Evolutionary conservation across 2,329 filamentous ascomycete species (phyloP), one percentile per base, ranked within the genome.

Genomic region (Fusarium concolor): DNA sequence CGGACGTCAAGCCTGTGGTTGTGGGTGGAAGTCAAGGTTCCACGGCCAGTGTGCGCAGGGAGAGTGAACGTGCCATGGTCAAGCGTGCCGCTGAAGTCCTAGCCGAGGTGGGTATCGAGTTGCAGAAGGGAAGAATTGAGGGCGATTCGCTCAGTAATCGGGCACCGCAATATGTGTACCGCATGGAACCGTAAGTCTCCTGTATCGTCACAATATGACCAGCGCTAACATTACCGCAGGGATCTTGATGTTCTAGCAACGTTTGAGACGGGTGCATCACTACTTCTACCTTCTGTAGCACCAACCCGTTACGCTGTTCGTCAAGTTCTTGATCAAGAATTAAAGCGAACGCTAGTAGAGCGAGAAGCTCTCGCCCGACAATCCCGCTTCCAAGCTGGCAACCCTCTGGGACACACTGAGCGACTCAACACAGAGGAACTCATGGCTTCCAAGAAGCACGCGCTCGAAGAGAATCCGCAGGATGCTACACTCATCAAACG

Each of bases 301-400:
- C 93, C 92, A 0, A 93, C 93, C 0, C 88, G 96, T n/a, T 99
- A 93, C 75, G 95, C 95, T 2, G 91, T 99, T 8, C 90, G 96
- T 22, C 95, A 97, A 77, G 94, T 97, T 10, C 85, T 99, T 2
- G 94, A 97, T 74, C 93, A 96, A 76, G 95, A 98, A 77, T 92
- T 95, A 72, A 88, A 88, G 62, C 93, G 91, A 74, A 90, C 93
- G 46, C 86, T 90, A 14, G 81, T 86, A 29, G 82, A 89, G 33
- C 89, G 90, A 15, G 90, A 92, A 49, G 87, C 87, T 62, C 85
- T 87, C 6, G 85, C 89, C 1, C 84, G 92, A 3, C 87, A 92
- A 72, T 87, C 89, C 10, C 85, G 90, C 5, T 90, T 89, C 76
- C 81, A 79, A 41, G 87, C 83, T n/a, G 87, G 83, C 70, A 71